Percentiles rank a stretch among this genome's conserved stretches.
phyloP scores from a whole-genome alignment of 1,139 yeast species.

The Debaryomyces coudertii region DNA sequence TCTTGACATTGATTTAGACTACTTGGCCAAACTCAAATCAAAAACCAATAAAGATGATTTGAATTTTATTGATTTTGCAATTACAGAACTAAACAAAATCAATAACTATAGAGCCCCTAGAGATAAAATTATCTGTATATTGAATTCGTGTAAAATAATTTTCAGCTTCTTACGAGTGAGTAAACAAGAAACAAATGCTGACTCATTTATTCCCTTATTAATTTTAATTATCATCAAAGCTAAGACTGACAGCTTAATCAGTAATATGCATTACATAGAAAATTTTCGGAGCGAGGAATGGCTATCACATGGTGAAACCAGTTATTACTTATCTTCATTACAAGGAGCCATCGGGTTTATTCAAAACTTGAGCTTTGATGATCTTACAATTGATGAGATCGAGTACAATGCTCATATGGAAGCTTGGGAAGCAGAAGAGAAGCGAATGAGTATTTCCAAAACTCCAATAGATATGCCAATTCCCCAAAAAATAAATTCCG shows the following conservation, averaged over 20 bases:
- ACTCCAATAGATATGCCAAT: slow-evolving; percentile 6
- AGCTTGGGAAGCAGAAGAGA: slow-evolving; percentile 51
- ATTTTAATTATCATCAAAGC: slow-evolving; percentile 80
- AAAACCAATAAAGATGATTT: slow-evolving; percentile 38
- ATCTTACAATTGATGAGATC: slow-evolving; percentile 63
- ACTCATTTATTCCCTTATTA: slow-evolving; percentile 83
- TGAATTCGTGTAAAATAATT: slow-evolving; percentile 90
- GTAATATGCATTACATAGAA: slow-evolving; percentile 84
- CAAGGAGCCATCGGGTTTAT: slow-evolving; percentile 85
- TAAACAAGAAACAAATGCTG: slow-evolving; percentile 81
- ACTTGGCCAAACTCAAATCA: slow-evolving; percentile 23
- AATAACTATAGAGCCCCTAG: slow-evolving; percentile 89
- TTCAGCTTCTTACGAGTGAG: slow-evolving; percentile 80
- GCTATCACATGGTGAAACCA: slow-evolving; percentile 77
- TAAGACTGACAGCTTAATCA: slow-evolving; percentile 59
- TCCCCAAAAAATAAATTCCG: slow-evolving; percentile 12
- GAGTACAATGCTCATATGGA: slow-evolving; percentile 56
- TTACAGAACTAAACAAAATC: slow-evolving; percentile 71
- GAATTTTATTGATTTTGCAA: slow-evolving; percentile 71
- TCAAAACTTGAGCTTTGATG: slow-evolving; percentile 56
- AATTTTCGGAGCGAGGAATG: slow-evolving; percentile 76
- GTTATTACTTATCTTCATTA: slow-evolving; percentile 83
- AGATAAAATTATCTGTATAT: slow-evolving; percentile 87
- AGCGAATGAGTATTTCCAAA: slow-evolving; percentile 31
- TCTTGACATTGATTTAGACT: slow-evolving; percentile 66